Conservation (phyloP, 768 basidiomycete genomes). For the Mycena olivaceomarginata region DNA sequence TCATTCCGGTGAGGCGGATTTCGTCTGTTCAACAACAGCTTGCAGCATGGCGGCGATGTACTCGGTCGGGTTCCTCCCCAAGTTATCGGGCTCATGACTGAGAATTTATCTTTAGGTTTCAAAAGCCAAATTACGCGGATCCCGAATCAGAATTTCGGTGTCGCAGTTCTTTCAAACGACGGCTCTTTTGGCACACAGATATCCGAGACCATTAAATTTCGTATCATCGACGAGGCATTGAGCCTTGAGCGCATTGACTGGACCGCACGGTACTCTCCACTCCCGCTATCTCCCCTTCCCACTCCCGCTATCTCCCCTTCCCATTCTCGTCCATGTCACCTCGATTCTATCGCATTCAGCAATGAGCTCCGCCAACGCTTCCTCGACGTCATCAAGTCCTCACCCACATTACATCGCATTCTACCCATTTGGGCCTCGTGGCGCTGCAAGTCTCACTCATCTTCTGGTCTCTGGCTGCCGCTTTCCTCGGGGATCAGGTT, state of each 20-base stretch:
- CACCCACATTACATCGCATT: no score
- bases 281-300: no score
- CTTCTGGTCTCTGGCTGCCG: no score
- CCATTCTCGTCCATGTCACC: no score
- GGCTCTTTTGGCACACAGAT: constrained; percentile 42
- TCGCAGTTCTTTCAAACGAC: constrained; percentile 53
- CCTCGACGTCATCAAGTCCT: no score
- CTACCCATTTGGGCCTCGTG: no score
- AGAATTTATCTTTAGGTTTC: constrained; percentile 40
- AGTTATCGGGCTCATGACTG: neutral
- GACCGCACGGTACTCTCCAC: constrained; percentile 47
- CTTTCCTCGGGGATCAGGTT: no score
- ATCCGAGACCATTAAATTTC: constrained; percentile 46
- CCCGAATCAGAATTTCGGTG: constrained; percentile 49
- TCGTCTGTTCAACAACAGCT: neutral
- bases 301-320: no score
- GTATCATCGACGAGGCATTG: constrained; percentile 49
- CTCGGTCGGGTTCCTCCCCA: neutral
- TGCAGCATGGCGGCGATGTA: constrained; percentile 19
- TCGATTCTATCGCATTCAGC: no score
- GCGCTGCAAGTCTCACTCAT: no score
- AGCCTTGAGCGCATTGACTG: constrained; percentile 49
- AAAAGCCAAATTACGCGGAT: constrained; percentile 44
- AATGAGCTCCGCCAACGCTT: no score
- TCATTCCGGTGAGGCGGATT: neutral